Evolutionary conservation across 192 early-diverging fungal genomes (phyloP).

Genomic region (Backusella westeae): DNA sequence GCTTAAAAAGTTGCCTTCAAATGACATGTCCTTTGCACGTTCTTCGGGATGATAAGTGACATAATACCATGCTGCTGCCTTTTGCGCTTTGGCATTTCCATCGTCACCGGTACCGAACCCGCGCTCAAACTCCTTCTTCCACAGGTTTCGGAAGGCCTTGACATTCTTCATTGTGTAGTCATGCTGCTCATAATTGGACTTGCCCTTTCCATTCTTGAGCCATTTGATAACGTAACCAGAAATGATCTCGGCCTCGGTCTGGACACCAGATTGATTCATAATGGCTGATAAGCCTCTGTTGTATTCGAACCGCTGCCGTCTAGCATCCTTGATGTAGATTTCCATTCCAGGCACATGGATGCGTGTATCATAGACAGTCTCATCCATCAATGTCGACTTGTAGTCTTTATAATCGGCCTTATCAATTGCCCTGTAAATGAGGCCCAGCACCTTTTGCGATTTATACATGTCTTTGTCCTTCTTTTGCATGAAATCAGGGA

Average conservation of each 20-base stretch:
- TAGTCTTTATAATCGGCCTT: slow-evolving; percentile 42
- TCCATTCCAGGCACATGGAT: slow-evolving; percentile 50
- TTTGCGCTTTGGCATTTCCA: slow-evolving; percentile 33
- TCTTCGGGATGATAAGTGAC: slow-evolving; percentile 60
- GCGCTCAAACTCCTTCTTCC: slow-evolving; percentile 46
- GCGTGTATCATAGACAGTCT: slow-evolving; percentile 31
- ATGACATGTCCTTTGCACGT: slow-evolving; percentile 26
- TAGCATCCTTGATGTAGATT: slow-evolving; percentile 50
- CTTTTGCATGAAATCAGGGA: slow-evolving; percentile 79
- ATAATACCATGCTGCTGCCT: slow-evolving; percentile 71
- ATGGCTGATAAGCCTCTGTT: slow-evolving; percentile 51
- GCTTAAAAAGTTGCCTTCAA: slow-evolving; percentile 35
- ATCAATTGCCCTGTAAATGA: slow-evolving; percentile 50
- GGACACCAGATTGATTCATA: slow-evolving; percentile 68
- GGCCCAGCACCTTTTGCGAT: slow-evolving; percentile 52
- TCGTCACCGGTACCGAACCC: slow-evolving; percentile 32
- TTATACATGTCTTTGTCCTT: slow-evolving; percentile 46
- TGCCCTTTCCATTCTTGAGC: slow-evolving; percentile 40
- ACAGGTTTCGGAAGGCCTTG: slow-evolving; percentile 34
- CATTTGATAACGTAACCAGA: slow-evolving; percentile 40
- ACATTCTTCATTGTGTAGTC: slow-evolving; percentile 43
- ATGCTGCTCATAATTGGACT: slow-evolving; percentile 48
- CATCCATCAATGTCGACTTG: slow-evolving; percentile 27
- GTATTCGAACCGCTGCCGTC: slow-evolving; percentile 39
- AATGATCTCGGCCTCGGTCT: slow-evolving; percentile 41